These are phyloP conservation scores for Yarrowia osloensis DNA, from an alignment of 805 yeast species.

Conservation along the genomic window DNA sequence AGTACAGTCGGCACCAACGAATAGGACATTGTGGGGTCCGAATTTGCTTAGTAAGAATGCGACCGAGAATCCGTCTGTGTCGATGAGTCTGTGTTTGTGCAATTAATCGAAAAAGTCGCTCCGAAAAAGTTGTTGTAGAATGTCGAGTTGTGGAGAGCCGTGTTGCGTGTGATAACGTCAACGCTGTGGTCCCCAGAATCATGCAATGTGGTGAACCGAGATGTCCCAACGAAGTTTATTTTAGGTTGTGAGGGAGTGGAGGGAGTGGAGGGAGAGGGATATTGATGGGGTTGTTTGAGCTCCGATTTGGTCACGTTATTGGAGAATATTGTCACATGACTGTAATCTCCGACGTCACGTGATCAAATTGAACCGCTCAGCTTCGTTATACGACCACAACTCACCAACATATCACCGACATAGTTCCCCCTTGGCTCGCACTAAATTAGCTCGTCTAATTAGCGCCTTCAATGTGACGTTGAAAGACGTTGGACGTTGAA, in stretches of 20 bases:
- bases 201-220: constrained; percentile 15
- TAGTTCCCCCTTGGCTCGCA: neutral
- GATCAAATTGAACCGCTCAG: neutral
- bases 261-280: neutral
- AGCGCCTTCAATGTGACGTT: constrained; percentile 12
- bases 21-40: neutral
- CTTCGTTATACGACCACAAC: neutral
- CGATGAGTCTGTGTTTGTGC: neutral
- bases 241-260: neutral
- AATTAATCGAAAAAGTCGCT: neutral
- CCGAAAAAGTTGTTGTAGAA: neutral
- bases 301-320: too few species aligned
- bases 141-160: too few species aligned
- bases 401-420: too few species aligned
- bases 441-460: neutral
- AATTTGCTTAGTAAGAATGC: too few species aligned
- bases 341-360: neutral
- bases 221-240: constrained; percentile 13
- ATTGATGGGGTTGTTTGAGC: too few species aligned
- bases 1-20: constrained; percentile 23
- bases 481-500: constrained; percentile 16
- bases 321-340: too few species aligned
- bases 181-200: neutral
- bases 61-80: neutral
- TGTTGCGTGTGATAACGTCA: neutral